Base-by-base conservation (phyloP, 192 early-diverging fungal species). In the Backusella parvicylindrica region DNA sequence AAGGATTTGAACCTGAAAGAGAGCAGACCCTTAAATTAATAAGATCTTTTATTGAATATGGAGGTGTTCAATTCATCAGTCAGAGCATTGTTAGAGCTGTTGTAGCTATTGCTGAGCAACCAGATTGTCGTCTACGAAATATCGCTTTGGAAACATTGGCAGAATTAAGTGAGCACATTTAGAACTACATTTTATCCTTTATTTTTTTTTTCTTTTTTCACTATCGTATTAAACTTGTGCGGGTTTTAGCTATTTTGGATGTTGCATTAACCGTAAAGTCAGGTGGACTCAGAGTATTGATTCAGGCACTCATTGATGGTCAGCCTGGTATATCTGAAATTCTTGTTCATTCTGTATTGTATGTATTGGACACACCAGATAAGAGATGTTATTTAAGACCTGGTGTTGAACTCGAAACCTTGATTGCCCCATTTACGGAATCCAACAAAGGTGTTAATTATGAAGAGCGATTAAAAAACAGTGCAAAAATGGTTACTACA, bases 371-470 rank as follows among this genome's bases (percentile, higher is more conserved):
- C 79, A 85, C 83, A 33, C 89, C 92, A 13, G 77, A 87, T 6
- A 89, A 87, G 1, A 74, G 94, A 26, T 60, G 79, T 30, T 95
- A 88, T 69, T 70, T 95, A 23, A 64, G 93, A 67, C 93, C 94
- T 2, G 85, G 91, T 18, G 88, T 95, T 2, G 94, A 95, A 70
- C 79, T 95, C 0, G 94, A 95, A 88, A 90, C 91, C 63, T 84
- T 96, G 16, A 90, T 96, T 72, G 88, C 93, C 4, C 84, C 88
- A 12, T 93, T 96, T 76, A 94, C 93, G 0, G 94, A 96, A 74
- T 85, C 92, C 15, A 92, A 82, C 28, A 81, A 85, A 50, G 91
- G 89, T 11, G 81, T 85, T 13, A 85, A 85, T 28, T 88, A 84
- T 60, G 85, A 87, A 31, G 93, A 95, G 35, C 80, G 89, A n/a